Base-by-base conservation (phyloP, 2,329 filamentous ascomycete genomes). In the Fusarium siculi region DNA sequence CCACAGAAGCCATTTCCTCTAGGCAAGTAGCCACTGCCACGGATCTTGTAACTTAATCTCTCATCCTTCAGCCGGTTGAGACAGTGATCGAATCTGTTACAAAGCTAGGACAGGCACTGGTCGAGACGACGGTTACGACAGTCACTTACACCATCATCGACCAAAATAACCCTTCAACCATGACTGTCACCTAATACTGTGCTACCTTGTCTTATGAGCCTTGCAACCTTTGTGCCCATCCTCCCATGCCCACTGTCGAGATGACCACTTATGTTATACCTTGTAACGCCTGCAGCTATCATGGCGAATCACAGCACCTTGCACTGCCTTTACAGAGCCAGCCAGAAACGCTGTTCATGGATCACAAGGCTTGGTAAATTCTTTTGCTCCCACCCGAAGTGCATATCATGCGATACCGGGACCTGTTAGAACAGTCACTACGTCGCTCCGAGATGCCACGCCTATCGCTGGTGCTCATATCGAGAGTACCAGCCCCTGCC, bases 11-110 rank as follows among this genome's bases (percentile, higher is more conserved):
- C 28, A 10, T 30, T 30, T 10, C 28, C 9, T 30, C 28, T 30
- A 9, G 9, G 1, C 5, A 4, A 4, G 10, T 36, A 4, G 12
- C 2, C 18, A 21, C n/a, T 23, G 12, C 2, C 16, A 11, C 18
- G 0, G 18, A 16, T 11, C 0, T 6, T 16, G 12, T 11, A 7
- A 25, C n/a, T 25, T 3, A 36, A 1, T 19, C 32, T 4, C 5
- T 36, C 1, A 1, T 21, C 9, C 4, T 21, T 18, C 32, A 6
- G 2, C n/a, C n/a, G 12, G 9, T 15, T 15, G n/a, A 19, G 18
- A 52, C 32, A 4, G n/a, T 15, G 2, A 19, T 15, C 12, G 21
- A 50, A 4, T 19, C 21, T 8, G 8, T 34, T 14, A 4, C 47
- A 19, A 0, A 14, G 8, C 18, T 9, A 3, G 49, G 14, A 16